A percentile compares a stretch with the other conserved stretches of the same genome.
phyloP scores from a whole-genome alignment of 139 green algal genomes.

The Zygnema circumcarinatum region DNA sequence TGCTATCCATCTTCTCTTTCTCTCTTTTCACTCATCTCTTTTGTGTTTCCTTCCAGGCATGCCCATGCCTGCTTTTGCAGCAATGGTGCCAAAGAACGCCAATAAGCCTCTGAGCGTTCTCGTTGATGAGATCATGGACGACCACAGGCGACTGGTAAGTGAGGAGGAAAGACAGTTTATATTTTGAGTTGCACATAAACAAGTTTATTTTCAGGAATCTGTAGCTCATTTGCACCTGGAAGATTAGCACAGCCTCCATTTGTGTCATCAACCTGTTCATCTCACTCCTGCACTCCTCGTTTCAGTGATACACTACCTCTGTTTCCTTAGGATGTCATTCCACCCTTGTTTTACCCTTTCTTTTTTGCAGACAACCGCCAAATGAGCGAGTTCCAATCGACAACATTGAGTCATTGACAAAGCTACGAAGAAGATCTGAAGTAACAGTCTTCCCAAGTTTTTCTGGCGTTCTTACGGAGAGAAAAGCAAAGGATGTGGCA shows the following conservation, averaged over 20 bases:
- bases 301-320: too few species aligned
- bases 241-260: not conserved
- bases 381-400: too few species aligned
- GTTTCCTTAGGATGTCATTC: too few species aligned
- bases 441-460: too few species aligned
- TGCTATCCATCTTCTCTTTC: not conserved
- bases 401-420: too few species aligned
- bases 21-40: not conserved
- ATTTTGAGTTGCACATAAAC: not conserved
- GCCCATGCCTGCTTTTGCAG: not conserved
- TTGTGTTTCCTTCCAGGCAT: not conserved
- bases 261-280: too few species aligned
- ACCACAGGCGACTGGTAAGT: conserved; percentile 5
- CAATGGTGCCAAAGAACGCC: conserved; percentile 25
- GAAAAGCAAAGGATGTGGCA: too few species aligned
- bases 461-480: too few species aligned
- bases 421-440: too few species aligned
- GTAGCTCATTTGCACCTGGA: not conserved
- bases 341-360: too few species aligned
- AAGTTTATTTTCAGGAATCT: not conserved
- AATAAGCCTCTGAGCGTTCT: not conserved
- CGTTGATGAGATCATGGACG: conserved; percentile 10
- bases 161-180: not conserved
- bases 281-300: too few species aligned
- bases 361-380: too few species aligned